Percentiles rank a stretch among this genome's conserved stretches.
Evolutionary conservation across 768 basidiomycete genomes (phyloP).

Genomic region (Termitomyces sp.): DNA sequence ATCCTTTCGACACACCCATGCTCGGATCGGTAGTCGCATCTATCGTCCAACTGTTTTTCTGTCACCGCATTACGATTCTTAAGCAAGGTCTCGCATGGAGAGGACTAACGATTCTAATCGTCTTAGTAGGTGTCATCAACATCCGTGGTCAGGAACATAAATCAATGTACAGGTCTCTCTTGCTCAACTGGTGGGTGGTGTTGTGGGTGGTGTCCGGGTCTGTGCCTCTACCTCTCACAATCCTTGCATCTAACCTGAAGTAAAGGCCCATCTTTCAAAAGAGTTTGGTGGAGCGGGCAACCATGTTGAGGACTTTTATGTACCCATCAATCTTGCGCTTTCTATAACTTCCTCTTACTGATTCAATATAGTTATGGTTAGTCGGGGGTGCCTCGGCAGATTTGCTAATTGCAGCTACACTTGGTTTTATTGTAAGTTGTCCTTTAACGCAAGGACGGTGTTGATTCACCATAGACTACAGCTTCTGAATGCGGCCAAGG

Average conservation of each 20-base stretch:
- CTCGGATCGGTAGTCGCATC: constrained; percentile 21
- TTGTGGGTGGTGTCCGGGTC: neutral
- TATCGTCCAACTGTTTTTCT: constrained; percentile 26
- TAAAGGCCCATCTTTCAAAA: neutral
- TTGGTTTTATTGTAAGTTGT: too few relatives aligned
- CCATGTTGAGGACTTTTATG: neutral
- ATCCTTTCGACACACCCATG: constrained; percentile 23
- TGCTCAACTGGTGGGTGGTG: neutral
- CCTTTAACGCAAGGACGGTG: too few relatives aligned
- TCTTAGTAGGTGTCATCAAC: neutral
- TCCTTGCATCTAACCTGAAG: neutral
- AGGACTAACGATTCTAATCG: neutral
- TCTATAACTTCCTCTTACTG: neutral
- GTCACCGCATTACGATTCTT: constrained; percentile 22
- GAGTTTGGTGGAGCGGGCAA: neutral
- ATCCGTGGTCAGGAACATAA: neutral
- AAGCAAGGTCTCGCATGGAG: neutral
- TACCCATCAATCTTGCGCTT: neutral
- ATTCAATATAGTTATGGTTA: neutral
- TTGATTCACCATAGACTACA: too few relatives aligned
- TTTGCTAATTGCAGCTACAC: neutral
- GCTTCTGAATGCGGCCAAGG: too few relatives aligned
- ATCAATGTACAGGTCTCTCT: neutral
- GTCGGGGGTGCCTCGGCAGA: neutral
- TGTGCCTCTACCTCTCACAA: neutral